A percentile compares a stretch with the other conserved stretches of the same genome.
phyloP scores from a whole-genome alignment of 148 eudicot species.

The Diospyros kaki region DNA sequence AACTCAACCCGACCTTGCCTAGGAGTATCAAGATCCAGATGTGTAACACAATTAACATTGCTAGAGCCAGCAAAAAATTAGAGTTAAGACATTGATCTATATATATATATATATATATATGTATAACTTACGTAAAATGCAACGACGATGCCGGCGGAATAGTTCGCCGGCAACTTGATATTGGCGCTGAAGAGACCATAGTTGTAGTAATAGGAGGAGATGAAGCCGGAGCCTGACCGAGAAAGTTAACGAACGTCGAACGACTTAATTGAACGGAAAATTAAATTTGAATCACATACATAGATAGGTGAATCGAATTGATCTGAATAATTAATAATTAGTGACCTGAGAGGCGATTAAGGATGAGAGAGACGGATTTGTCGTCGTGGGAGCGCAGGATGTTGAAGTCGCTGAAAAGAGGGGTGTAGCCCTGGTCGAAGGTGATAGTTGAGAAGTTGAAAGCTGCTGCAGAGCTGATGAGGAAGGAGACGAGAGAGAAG shows the following conservation, averaged over 20 bases:
- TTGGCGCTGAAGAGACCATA: conserved; percentile 81
- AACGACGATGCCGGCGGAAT: conserved; percentile 83
- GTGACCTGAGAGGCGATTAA: conserved; percentile 73
- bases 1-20: too few relatives aligned
- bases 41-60: background rate
- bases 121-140: conserved; percentile 73
- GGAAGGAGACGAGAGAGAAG: conserved; percentile 3
- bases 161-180: conserved; percentile 61
- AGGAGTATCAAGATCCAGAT: too few relatives aligned
- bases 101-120: background rate
- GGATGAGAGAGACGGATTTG: conserved; percentile 58
- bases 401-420: conserved; percentile 86
- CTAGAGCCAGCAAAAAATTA: background rate
- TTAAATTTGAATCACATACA: too few relatives aligned
- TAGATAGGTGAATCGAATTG: too few relatives aligned
- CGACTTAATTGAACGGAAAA: too few relatives aligned
- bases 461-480: conserved; percentile 19
- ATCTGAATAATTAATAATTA: too few relatives aligned
- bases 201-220: conserved; percentile 75
- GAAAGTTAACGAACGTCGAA: background rate
- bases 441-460: conserved; percentile 52
- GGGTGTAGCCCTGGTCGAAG: conserved; percentile 53
- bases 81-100: too few relatives aligned
- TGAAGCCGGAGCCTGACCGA: conserved; percentile 70
- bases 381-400: conserved; percentile 56